These are phyloP conservation scores for Pyrenophora seminiperda DNA, from an alignment of 2,329 filamentous ascomycete species.

Conservation along the genomic window DNA sequence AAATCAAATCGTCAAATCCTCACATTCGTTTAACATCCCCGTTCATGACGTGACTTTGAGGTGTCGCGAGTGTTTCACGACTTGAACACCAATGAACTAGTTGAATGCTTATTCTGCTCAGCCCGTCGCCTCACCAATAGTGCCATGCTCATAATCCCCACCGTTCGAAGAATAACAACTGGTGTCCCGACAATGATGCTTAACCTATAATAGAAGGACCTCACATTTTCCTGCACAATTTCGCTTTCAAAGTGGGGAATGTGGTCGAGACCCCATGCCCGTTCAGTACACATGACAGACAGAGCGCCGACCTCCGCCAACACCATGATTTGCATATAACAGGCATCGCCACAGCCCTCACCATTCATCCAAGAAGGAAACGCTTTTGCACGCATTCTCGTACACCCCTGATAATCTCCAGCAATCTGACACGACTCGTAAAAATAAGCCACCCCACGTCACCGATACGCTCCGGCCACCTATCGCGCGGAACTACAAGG, in stretches of 20 bases:
- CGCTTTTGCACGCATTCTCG: not conserved
- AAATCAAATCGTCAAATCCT: slow-evolving; percentile 48
- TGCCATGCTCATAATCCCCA: not conserved
- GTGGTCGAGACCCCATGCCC: slow-evolving; percentile 27
- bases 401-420: slow-evolving; percentile 1
- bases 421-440: slow-evolving; percentile 7
- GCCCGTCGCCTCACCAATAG: not conserved
- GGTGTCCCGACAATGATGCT: slow-evolving; percentile 22
- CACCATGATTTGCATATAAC: slow-evolving; percentile 20
- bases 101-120: too few relatives aligned
- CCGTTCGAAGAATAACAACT: not conserved
- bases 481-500: slow-evolving; percentile 2
- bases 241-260: slow-evolving; percentile 24
- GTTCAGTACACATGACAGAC: slow-evolving; percentile 31
- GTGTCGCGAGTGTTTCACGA: too few relatives aligned
- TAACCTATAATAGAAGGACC: slow-evolving; percentile 41
- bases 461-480: slow-evolving; percentile 12
- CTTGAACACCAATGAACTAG: too few relatives aligned
- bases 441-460: slow-evolving; percentile 17
- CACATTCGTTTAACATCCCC: slow-evolving; percentile 30
- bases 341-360: not conserved
- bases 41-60: not conserved
- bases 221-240: slow-evolving; percentile 28
- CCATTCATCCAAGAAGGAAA: not conserved
- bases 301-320: slow-evolving; percentile 41